Percentiles rank a stretch among this genome's conserved stretches.
These are phyloP conservation scores for Pythium volutum DNA, from an alignment of 352 stramenopile species.

Conservation along the genomic window DNA sequence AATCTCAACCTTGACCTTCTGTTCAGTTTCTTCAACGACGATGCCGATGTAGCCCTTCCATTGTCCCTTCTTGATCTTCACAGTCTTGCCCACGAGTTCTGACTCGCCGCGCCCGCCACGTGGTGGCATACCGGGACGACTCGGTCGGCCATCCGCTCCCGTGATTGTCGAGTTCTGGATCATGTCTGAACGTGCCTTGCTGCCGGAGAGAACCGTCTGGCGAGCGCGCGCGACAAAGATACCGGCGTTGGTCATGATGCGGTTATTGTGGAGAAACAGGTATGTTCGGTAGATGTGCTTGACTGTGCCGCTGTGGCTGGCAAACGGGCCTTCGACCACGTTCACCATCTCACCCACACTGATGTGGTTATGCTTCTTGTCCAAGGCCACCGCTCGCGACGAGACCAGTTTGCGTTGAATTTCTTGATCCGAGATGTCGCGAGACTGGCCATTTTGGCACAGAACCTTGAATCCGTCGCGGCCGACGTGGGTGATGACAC, in stretches of 20 bases:
- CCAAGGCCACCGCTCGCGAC: conserved; percentile 72
- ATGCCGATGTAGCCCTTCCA: conserved; percentile 93
- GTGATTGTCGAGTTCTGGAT: conserved; percentile 81
- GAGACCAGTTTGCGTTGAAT: conserved; percentile 89
- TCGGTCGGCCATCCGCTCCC: conserved; percentile 55
- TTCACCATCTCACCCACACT: conserved; percentile 90
- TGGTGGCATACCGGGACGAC: conserved; percentile 29
- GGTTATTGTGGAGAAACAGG: conserved; percentile 90
- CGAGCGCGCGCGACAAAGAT: conserved; percentile 87
- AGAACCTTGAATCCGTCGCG: conserved; percentile 86
- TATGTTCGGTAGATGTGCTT: conserved; percentile 91
- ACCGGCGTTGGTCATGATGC: conserved; percentile 84
- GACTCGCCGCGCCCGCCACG: conserved; percentile 54
- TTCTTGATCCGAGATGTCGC: conserved; percentile 85
- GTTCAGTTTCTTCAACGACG: conserved; percentile 84
- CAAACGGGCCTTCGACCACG: conserved; percentile 79
- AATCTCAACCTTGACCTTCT: conserved; percentile 91
- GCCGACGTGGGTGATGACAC: conserved; percentile 90
- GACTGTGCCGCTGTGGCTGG: conserved; percentile 84
- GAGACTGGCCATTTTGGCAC: conserved; percentile 81
- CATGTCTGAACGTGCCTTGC: conserved; percentile 84
- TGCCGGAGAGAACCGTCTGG: conserved; percentile 79
- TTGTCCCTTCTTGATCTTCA: conserved; percentile 90
- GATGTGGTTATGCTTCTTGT: conserved; percentile 90
- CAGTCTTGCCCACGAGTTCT: conserved; percentile 83